Conservation (phyloP, 805 yeast species). For the Tetrapisispora iriomotensis region DNA sequence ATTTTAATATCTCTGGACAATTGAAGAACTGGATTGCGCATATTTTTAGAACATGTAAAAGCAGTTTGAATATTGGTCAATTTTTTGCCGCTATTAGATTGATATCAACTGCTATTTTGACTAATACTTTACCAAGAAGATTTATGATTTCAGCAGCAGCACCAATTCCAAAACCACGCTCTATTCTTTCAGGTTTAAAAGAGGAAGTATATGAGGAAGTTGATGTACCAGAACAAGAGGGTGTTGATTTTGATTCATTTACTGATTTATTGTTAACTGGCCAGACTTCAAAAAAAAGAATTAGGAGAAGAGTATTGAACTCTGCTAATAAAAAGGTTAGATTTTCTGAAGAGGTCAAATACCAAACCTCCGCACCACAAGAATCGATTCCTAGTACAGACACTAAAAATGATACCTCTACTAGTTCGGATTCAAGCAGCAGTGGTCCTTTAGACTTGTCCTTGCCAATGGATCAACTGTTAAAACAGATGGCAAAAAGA, state of each 20-base stretch:
- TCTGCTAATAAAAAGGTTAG: slow-evolving; percentile 49
- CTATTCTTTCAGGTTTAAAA: slow-evolving; percentile 56
- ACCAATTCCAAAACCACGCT: slow-evolving; percentile 67
- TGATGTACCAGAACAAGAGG: slow-evolving; percentile 14
- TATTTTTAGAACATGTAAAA: slow-evolving; percentile 42
- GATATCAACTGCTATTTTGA: slow-evolving; percentile 54
- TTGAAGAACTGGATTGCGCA: slow-evolving; percentile 42
- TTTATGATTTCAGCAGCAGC: slow-evolving; percentile 44
- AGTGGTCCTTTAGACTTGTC: slow-evolving; percentile 42
- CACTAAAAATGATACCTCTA: slow-evolving; percentile 10
- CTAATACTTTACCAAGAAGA: slow-evolving; percentile 45
- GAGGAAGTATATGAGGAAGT: slow-evolving; percentile 36
- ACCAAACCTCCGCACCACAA: slow-evolving; percentile 21
- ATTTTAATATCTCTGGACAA: slow-evolving; percentile 53
- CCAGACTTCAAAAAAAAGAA: slow-evolving; percentile 43
- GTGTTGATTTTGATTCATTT: slow-evolving; percentile 75
- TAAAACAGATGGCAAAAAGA: slow-evolving; percentile 35
- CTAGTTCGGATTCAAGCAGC: slow-evolving; percentile 11
- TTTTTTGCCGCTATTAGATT: slow-evolving; percentile 81
- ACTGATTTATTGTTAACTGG: slow-evolving; percentile 80
- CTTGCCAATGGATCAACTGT: slow-evolving; percentile 68
- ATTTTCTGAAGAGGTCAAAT: slow-evolving; percentile 56
- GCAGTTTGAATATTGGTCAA: slow-evolving; percentile 73
- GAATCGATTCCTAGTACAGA: slow-evolving; percentile 7
- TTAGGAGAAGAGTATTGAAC: slow-evolving; percentile 30